Base-by-base conservation (phyloP, 2,329 filamentous ascomycete species). In the Fusarium sp. region DNA sequence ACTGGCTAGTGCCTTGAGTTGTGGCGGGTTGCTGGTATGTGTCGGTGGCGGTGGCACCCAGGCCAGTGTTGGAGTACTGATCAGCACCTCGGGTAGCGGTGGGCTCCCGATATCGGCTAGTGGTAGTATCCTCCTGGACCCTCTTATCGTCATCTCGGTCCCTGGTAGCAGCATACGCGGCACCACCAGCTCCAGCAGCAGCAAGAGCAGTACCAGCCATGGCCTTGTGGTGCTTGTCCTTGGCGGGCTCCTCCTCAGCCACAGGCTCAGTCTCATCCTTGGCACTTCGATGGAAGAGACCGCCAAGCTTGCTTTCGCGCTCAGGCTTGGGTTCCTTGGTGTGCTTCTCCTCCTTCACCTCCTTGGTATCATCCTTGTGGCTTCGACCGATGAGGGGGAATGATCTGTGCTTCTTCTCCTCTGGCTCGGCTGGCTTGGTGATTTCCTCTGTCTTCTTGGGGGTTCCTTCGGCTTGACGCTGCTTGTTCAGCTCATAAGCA, bases 111-210 rank as follows among this genome's bases (percentile, higher is more conserved):
- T 54, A 29, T 6, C 4, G 22, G 14, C 40, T 31, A 1, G 45
- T 14, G 0, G 56, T 59, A 1, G 38, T 27, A 10, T 65, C 38
- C 2, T 38, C 66, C 11, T 61, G 68, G 22, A 35, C n/a, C 31
- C 22, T 50, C 31, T 31, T 27, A 0, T 76, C 69, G 8, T 70
- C 71, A 1, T 68, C 25, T 2, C 58, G 61, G 16, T 68, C 74
- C 13, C 47, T 25, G 0, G 69, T 63, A 22, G 74, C 74, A 56
- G 74, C 45, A 35, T 69, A 71, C 0, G 71, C 61, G 27, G 22
- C 61, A 31, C 69, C 67, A 18, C 65, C 74, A 27, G 65, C 71
- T 10, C 71, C 74, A 25, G 74, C 72, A 4, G 68, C 71, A n/a
- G 66, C 74, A 0, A 76, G 6, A 7, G 69, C 71, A 36, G 74